These are phyloP conservation scores for Aspergillus sclerotialis DNA, from an alignment of 2,329 filamentous ascomycete species.

Conservation along the genomic window DNA sequence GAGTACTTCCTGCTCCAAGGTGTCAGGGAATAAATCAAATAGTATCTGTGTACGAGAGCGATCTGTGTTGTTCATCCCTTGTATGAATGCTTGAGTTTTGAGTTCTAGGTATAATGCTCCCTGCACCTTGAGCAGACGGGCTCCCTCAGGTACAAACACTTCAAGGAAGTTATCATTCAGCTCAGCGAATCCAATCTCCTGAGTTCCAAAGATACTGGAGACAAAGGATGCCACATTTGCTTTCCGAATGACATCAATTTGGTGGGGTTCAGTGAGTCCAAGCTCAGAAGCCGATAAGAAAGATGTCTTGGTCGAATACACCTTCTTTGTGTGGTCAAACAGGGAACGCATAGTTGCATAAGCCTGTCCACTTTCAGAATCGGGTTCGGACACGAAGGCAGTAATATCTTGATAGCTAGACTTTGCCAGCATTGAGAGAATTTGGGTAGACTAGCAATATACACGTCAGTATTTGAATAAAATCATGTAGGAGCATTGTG, in stretches of 20 bases:
- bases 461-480: constrained; percentile 1
- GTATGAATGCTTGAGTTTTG: constrained; percentile 62
- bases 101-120: constrained; percentile 56
- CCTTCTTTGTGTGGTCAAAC: constrained; percentile 57
- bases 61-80: constrained; percentile 51
- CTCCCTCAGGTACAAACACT: constrained; percentile 55
- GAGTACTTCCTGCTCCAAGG: constrained; percentile 49
- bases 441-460: constrained; percentile 49
- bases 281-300: constrained; percentile 51
- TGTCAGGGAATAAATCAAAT: constrained; percentile 53
- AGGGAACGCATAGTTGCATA: constrained; percentile 55
- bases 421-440: constrained; percentile 51
- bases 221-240: constrained; percentile 61
- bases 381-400: constrained; percentile 49
- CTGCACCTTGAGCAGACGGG: constrained; percentile 52
- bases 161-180: constrained; percentile 58
- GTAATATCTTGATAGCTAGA: constrained; percentile 51
- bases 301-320: constrained; percentile 50
- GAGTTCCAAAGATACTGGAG: constrained; percentile 56
- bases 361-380: constrained; percentile 53
- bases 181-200: constrained; percentile 58
- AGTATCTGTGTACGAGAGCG: constrained; percentile 50
- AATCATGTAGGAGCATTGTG: constrained; percentile 1
- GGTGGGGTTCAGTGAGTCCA: constrained; percentile 43
- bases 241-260: constrained; percentile 55